Base-by-base conservation (phyloP, 495 filamentous ascomycete species). In the Hyaloscypha variabilis region DNA sequence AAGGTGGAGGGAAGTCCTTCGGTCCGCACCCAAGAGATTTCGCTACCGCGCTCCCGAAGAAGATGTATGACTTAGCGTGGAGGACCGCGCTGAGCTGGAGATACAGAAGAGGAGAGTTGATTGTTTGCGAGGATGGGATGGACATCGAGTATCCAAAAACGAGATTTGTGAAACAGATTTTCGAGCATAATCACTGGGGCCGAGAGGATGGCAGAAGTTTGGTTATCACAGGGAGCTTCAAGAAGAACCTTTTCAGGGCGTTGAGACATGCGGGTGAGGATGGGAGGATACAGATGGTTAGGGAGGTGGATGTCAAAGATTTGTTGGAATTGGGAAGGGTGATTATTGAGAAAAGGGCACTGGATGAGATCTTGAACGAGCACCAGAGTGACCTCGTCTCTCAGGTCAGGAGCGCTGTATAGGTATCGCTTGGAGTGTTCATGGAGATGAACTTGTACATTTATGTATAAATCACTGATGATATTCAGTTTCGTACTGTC, bases 61-160 rank as follows among this genome's bases (percentile, higher is more conserved):
- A 97, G 82, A 88, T 97, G 55, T 99, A 99, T 78, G 94, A 97
- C 75, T 78, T 96, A 71, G 96, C 96, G 13, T 98, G 93, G 93
- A 87, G 96, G 72, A 98, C 90, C 36, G 96, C 96, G 1, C 83
- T 99, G 62, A 93, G 90, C 68, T 97, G 96, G 77, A 87, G 96
- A 51, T 98, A 93, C 77, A 79, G 85, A 63, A 88, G 89, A 63
- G 94, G 92, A 21, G 90, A 97, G 80, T 77, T 99, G 75, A 80
- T 97, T 55, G 85, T 98, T 54, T 85, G 95, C 67, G 88, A 93
- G 65, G 88, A 90, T 68, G 80, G 83, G 34, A 82, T 91, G 68
- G 87, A 91, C 46, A 78, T 96, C 17, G 77, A 80, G 13, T 69
- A 78, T 36, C 70, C 78, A 5, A 80, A 88, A 56, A 78, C 82